A percentile compares a stretch with the other conserved stretches of the same genome.
Evolutionary conservation across 1,284 basidiomycete genomes (phyloP).

Genomic region (Clitocybe nebularis): DNA sequence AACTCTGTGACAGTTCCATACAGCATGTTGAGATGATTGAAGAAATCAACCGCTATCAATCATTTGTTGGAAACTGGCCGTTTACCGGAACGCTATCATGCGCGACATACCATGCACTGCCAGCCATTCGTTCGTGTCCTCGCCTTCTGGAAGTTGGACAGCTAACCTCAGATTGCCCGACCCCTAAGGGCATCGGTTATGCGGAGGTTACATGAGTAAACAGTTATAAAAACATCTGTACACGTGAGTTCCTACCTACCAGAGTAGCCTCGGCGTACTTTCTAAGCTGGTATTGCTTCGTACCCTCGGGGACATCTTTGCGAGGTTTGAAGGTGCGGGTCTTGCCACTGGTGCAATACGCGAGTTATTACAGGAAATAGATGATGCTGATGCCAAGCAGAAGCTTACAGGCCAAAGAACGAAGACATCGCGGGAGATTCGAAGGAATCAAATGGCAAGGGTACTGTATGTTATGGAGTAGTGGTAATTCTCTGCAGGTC

Average conservation of each 20-base stretch:
- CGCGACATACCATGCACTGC: slow-evolving; percentile 92
- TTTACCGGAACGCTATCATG: no score
- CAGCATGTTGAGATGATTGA: slow-evolving; percentile 95
- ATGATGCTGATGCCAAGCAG: slow-evolving; percentile 4
- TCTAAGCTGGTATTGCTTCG: slow-evolving; percentile 94
- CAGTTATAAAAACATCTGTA: neutral
- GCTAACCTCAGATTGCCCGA: slow-evolving; percentile 90
- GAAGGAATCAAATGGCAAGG: slow-evolving; percentile 7
- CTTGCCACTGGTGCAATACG: slow-evolving; percentile 57
- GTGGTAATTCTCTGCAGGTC: neutral
- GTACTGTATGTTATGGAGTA: neutral
- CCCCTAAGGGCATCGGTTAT: slow-evolving; percentile 50
- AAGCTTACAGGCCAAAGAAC: slow-evolving; percentile 78
- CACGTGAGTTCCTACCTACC: slow-evolving; percentile 53
- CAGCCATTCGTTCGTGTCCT: slow-evolving; percentile 94
- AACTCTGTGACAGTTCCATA: slow-evolving; percentile 97
- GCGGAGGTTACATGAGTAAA: neutral
- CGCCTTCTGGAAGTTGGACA: slow-evolving; percentile 90
- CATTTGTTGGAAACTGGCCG: neutral
- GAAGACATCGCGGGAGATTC: slow-evolving; percentile 57
- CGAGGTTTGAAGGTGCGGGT: slow-evolving; percentile 96
- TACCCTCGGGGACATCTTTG: slow-evolving; percentile 93
- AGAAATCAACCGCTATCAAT: slow-evolving; percentile 83
- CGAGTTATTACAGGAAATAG: slow-evolving; percentile 11
- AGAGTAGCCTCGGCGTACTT: slow-evolving; percentile 97